A percentile compares a stretch with the other conserved stretches of the same genome.
phyloP scores from a whole-genome alignment of 225 moss, liverwort and hornwort genomes.

The Ulota crispa region DNA sequence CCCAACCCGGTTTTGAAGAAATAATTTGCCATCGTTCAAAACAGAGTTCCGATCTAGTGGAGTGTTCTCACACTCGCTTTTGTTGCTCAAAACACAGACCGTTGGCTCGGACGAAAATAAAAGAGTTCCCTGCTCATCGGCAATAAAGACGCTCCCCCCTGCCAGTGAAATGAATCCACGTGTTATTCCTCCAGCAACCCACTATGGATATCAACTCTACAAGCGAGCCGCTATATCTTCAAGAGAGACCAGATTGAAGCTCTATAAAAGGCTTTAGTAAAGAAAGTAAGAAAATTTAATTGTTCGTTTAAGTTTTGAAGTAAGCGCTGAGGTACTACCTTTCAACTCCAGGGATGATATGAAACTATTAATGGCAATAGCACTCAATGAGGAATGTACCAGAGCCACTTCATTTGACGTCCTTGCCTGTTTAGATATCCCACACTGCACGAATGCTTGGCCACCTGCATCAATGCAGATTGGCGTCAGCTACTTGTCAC shows the following conservation, averaged over 20 bases:
- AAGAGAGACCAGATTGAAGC: background rate
- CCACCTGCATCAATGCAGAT: constrained; percentile 51
- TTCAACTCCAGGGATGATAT: constrained; percentile 60
- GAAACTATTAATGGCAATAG: constrained; percentile 59
- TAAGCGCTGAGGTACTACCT: constrained; percentile 50
- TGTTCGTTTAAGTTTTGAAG: background rate
- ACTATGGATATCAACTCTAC: background rate
- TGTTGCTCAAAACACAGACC: constrained; percentile 48
- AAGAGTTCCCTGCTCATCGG: constrained; percentile 65
- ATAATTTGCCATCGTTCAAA: constrained; percentile 48
- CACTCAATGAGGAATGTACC: constrained; percentile 65
- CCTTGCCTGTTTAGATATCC: constrained; percentile 50
- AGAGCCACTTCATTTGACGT: constrained; percentile 60
- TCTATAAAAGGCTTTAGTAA: background rate
- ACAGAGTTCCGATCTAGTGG: constrained; percentile 46
- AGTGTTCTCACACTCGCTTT: constrained; percentile 50
- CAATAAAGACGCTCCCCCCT: constrained; percentile 75
- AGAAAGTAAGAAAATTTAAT: background rate
- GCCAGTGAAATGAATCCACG: constrained; percentile 18
- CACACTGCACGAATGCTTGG: constrained; percentile 64
- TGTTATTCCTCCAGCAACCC: background rate
- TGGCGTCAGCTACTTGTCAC: constrained; percentile 7
- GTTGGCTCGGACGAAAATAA: constrained; percentile 66
- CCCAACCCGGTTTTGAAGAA: constrained; percentile 42
- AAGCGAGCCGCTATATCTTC: background rate